Percentiles rank a stretch among this genome's conserved stretches.
Evolutionary conservation across 257 asterid species (phyloP).

Genomic region (Ligustrum vulgare): DNA sequence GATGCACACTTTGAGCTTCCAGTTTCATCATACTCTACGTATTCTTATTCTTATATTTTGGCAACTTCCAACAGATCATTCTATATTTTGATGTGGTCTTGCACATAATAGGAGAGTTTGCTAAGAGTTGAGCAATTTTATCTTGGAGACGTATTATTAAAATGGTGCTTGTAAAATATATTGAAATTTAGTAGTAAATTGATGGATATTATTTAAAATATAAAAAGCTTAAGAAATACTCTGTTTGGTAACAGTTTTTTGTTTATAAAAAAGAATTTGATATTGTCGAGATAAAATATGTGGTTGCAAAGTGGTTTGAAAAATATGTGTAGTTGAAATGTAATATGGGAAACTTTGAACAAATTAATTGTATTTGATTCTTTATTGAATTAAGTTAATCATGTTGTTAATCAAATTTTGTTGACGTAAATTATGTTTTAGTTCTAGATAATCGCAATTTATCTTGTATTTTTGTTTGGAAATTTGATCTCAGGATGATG

Average conservation of each 20-base stretch:
- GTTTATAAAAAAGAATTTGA: too few relatives aligned
- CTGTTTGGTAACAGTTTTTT: background rate
- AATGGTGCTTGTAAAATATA: background rate
- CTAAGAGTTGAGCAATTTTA: background rate
- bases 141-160: background rate
- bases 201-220: background rate
- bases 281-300: too few relatives aligned
- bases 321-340: too few relatives aligned
- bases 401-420: background rate
- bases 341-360: too few relatives aligned
- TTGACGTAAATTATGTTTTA: background rate
- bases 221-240: background rate
- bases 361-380: background rate
- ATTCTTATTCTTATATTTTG: background rate
- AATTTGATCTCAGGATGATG: constrained; percentile 47
- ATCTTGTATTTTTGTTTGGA: constrained; percentile 3
- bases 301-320: too few relatives aligned
- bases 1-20: background rate
- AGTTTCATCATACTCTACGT: background rate
- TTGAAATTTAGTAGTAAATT: background rate
- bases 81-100: background rate
- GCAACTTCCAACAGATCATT: background rate
- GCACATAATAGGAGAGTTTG: background rate
- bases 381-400: background rate
- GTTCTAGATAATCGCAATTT: constrained; percentile 7